Base-by-base conservation (phyloP, 2,329 filamentous ascomycete genomes). In the Chalaropsis ovoidea region DNA sequence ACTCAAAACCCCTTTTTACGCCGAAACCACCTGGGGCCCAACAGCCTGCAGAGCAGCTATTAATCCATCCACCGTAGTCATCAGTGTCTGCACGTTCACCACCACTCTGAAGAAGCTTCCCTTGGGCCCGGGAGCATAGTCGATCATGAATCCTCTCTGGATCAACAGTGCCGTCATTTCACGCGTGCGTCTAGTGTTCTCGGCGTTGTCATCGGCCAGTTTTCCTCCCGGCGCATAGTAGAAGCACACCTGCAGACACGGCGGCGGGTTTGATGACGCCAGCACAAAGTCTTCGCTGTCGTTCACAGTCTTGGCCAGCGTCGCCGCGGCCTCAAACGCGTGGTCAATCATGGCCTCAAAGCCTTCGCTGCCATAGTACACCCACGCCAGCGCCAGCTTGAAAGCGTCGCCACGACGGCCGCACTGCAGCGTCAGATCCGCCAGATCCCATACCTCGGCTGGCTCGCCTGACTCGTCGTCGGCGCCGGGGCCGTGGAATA, bases 221-320 rank as follows among this genome's bases (percentile, higher is more conserved):
- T 31, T 13, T 8, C 60, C 66, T 1, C 78, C 78, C 0, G 83
- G 83, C 0, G 86, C 84, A 71, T 89, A 91, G 74, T 96, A 96
- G 75, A 97, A 97, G 78, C 93, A 96, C 24, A 97, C 88, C 76
- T 97, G 94, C 73, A 96, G 77, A 76, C 93, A 97, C 0, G 90
- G 89, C 60, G 92, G 86, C 31, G 90, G 89, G 70, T 88, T 86
- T 65, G 83, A 80, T 11, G 85, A 89, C 2, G 96, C 83, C 17
- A 95, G 79, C 19, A 82, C 77, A 70, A 97, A 88, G 70, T 89
- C 78, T 0, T 76, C 73, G 52, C 80, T 79, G 15, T 76, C 60
- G 4, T 78, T 75, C 1, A 96, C 72, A 0, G 86, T 74, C 0
- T 72, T 72, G 0, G 87, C 84, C n/a, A 97, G 79, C 70, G 89